A percentile compares a stretch with the other conserved stretches of the same genome.
These are phyloP conservation scores for Colletotrichum abscissum DNA, from an alignment of 2,329 filamentous ascomycete species.

Conservation along the genomic window DNA sequence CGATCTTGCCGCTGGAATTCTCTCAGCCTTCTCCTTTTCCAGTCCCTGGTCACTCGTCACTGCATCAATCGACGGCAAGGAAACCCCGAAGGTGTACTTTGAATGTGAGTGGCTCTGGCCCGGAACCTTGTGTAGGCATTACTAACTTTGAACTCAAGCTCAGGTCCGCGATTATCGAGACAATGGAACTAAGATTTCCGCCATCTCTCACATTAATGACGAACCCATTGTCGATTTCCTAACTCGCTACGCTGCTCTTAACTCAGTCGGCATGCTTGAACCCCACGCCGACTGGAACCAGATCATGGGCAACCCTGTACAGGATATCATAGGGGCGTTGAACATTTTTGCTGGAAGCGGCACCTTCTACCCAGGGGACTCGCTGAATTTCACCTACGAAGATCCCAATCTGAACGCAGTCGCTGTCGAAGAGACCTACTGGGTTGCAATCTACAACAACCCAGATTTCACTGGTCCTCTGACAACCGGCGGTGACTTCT, in stretches of 20 bases:
- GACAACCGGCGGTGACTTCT: conserved; percentile 25
- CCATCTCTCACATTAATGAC: conserved; percentile 22
- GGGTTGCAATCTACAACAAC: conserved; percentile 26
- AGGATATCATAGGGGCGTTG: conserved; percentile 4
- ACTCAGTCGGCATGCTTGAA: conserved; percentile 27
- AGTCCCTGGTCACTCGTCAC: conserved; percentile 16
- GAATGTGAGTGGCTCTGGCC: neutral
- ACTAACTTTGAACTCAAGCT: neutral
- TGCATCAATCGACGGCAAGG: conserved; percentile 22
- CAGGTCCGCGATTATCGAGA: conserved; percentile 5
- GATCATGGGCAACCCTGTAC: conserved; percentile 22
- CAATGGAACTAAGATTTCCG: conserved; percentile 8
- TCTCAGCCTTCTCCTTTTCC: conserved; percentile 25
- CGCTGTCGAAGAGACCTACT: neutral
- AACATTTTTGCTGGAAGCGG: conserved; percentile 16
- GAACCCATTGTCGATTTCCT: conserved; percentile 9
- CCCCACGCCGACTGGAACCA: conserved; percentile 30
- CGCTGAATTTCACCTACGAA: conserved; percentile 25
- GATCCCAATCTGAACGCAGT: neutral
- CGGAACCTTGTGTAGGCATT: too few species aligned
- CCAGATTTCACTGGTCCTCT: conserved; percentile 20
- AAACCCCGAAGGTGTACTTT: conserved; percentile 25
- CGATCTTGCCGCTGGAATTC: conserved; percentile 8
- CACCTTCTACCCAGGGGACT: conserved; percentile 24
- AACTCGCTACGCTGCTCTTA: conserved; percentile 4